Percentiles rank a stretch among this genome's conserved stretches.
These are phyloP conservation scores for Zoysia japonica DNA, from an alignment of 176 grass and related monocot genomes.

Conservation along the genomic window DNA sequence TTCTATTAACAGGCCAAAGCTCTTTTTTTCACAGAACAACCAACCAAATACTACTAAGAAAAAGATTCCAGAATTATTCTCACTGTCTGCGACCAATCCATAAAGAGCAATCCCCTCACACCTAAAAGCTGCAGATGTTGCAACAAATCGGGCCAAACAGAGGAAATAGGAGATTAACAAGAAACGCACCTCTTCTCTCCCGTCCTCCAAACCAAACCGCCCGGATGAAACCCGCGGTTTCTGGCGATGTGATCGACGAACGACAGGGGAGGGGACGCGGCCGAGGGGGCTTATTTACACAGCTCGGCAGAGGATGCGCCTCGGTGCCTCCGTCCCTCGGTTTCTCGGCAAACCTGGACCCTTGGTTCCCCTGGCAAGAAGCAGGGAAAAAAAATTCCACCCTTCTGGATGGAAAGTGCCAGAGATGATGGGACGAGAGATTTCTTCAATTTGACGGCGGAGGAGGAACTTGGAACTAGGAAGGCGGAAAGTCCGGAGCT, in stretches of 20 bases:
- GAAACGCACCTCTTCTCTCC: constrained; percentile 35
- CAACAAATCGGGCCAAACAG: constrained; percentile 6
- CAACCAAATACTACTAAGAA: not conserved
- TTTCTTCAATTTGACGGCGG: constrained; percentile 11
- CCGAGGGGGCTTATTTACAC: constrained; percentile 12
- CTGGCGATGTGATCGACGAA: constrained; percentile 17
- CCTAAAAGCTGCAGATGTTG: constrained; percentile 1
- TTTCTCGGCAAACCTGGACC: constrained; percentile 15
- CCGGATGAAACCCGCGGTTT: not conserved
- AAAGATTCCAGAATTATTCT: constrained; percentile 6
- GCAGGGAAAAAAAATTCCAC: not conserved
- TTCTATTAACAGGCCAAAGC: not conserved
- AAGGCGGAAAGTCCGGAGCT: not conserved
- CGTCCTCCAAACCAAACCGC: not conserved
- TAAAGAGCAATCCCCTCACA: not conserved
- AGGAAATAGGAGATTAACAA: constrained; percentile 1
- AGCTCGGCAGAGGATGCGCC: not conserved
- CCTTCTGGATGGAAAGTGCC: not conserved
- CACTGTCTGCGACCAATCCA: not conserved
- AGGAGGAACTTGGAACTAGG: not conserved
- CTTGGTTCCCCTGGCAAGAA: not conserved
- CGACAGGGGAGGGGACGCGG: not conserved
- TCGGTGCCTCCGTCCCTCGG: constrained; percentile 37
- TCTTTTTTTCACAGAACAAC: not conserved
- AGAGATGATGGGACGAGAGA: constrained; percentile 10